Base-by-base conservation (phyloP, 495 filamentous ascomycete genomes). In the Achaetomiella virescens region DNA sequence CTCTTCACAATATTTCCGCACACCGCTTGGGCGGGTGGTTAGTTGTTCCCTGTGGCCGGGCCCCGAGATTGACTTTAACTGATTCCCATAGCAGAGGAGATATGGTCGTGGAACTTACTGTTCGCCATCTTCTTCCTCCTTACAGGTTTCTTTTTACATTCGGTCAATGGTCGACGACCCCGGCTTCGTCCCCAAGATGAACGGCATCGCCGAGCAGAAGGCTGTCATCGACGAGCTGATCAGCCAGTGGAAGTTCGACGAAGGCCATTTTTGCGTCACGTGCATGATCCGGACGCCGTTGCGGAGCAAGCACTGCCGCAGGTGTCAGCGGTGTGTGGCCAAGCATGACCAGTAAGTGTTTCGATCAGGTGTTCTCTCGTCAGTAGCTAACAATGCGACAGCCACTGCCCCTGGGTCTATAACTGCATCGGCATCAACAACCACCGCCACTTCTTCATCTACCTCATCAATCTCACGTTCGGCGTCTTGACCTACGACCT, bases 381-480 rank as follows among this genome's bases (percentile, higher is more conserved):
- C 11, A 4, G 6, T 24, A 55, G 57, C 76, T 85, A 67, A 88
- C 68, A 9, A 38, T 41, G 14, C n/a, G 27, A 33, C 54, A 97
- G 92, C 63, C 93, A 98, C 67, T 98, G 93, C 63, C 93, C 93
- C 0, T 98, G 93, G 93, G 90, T 97, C 36, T 85, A 93, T 70
- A 97, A 96, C 72, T 98, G 93, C 66, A 82, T 98, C 37, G 93
- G 88, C 40, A 79, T 91, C 37, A 97, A 96, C 66, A 98, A 98
- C 66, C 85, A 95, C 61, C 84, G 93, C 5, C 95, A 97, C 64
- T 98, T 98, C 72, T 86, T 96, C 54, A 69, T 96, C 21, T 98
- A 96, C 66, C 78, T 97, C 31, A 69, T 90, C 18, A 86, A 72
- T 59, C 71, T 97, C 38, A 85, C 90, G 61, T 58, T 87, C 18